These are phyloP conservation scores for Inosperma sp. DNA, from an alignment of 768 basidiomycete species.

Conservation along the genomic window DNA sequence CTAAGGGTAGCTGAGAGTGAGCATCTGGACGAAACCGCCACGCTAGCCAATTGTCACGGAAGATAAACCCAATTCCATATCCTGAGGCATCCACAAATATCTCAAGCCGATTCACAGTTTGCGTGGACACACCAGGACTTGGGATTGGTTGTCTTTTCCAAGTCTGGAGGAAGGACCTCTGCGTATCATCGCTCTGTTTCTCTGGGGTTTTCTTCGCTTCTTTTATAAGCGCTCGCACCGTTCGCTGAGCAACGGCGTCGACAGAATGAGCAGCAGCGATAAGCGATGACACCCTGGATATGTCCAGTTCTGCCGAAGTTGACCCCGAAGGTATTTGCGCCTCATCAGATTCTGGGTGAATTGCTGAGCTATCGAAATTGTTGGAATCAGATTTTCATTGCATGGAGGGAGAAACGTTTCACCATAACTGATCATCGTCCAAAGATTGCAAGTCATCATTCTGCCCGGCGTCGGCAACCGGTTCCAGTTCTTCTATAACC, in stretches of 20 bases:
- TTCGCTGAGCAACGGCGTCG: background rate
- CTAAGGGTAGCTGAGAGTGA: conserved; percentile 20
- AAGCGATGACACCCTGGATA: background rate
- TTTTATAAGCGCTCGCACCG: conserved; percentile 12
- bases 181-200: conserved; percentile 12
- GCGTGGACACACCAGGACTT: background rate
- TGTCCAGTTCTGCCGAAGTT: background rate
- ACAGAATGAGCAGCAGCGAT: conserved; percentile 1
- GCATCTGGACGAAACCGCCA: conserved; percentile 28
- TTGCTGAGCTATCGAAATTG: background rate
- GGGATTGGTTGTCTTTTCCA: conserved; percentile 11
- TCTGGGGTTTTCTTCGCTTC: conserved; percentile 20
- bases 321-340: background rate
- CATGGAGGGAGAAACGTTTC: background rate
- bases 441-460: too few species aligned
- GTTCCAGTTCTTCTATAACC: background rate
- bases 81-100: conserved; percentile 20
- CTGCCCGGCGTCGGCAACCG: background rate
- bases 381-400: background rate
- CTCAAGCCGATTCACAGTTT: background rate
- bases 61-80: conserved; percentile 31
- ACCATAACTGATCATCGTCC: background rate
- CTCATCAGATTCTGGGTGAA: background rate
- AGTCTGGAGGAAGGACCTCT: conserved; percentile 20
- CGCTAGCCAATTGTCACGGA: conserved; percentile 29